Conservation (phyloP, 2,329 filamentous ascomycete genomes). For the Aspergillus versicolor region DNA sequence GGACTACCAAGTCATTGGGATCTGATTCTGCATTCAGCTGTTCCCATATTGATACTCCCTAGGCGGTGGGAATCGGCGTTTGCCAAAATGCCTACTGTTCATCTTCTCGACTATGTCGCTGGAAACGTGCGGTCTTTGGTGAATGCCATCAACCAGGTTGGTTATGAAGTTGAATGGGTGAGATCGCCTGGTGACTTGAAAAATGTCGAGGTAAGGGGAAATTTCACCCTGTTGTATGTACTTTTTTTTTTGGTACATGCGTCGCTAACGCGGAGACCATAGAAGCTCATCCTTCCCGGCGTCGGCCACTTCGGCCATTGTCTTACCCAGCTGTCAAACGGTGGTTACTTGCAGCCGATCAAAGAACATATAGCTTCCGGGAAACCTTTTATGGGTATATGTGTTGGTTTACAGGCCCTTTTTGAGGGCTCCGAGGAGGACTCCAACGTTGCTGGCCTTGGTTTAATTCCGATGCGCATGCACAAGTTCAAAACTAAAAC, state of each 20-base stretch:
- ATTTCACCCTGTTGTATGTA: neutral
- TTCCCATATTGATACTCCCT: neutral
- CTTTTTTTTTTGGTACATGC: neutral
- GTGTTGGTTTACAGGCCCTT: slow-evolving; percentile 87
- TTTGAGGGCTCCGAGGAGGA: slow-evolving; percentile 86
- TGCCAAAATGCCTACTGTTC: slow-evolving; percentile 46
- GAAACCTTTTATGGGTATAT: slow-evolving; percentile 99
- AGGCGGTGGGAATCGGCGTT: neutral
- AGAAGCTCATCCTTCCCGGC: slow-evolving; percentile 93
- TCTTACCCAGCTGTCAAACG: slow-evolving; percentile 75
- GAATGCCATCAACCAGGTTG: slow-evolving; percentile 95
- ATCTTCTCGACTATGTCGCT: slow-evolving; percentile 78
- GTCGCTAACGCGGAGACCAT: slow-evolving; percentile 10
- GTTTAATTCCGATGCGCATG: slow-evolving; percentile 69
- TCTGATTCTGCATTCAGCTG: neutral
- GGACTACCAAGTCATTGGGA: neutral
- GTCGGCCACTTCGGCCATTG: slow-evolving; percentile 99
- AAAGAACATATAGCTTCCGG: slow-evolving; percentile 77
- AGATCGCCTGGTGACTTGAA: slow-evolving; percentile 78
- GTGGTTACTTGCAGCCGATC: slow-evolving; percentile 82
- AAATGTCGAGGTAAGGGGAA: slow-evolving; percentile 70
- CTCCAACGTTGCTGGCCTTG: slow-evolving; percentile 68
- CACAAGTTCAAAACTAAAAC: slow-evolving; percentile 71
- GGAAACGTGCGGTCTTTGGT: slow-evolving; percentile 94
- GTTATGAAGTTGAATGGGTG: slow-evolving; percentile 92